Evolutionary conservation across 257 asterid genomes (phyloP).

Genomic region (Jasminum sambac): DNA sequence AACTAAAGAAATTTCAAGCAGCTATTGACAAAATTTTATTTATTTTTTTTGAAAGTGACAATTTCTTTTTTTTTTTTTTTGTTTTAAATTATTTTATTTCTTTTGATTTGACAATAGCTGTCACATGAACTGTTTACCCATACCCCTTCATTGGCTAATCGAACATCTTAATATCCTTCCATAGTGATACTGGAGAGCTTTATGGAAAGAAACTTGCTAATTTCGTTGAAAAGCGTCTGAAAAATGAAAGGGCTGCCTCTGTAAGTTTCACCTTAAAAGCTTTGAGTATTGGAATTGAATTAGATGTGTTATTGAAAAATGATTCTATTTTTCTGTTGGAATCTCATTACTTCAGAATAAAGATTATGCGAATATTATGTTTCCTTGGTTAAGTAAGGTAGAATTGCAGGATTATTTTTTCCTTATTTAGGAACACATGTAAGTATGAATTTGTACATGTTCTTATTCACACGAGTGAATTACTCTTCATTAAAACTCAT

Average conservation of each 20-base stretch:
- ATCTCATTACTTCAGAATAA: no score
- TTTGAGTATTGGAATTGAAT: not conserved
- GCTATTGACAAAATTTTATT: not conserved
- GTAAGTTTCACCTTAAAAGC: slow-evolving; percentile 51
- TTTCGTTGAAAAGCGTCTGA: slow-evolving; percentile 92
- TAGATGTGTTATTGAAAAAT: not conserved
- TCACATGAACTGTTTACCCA: slow-evolving; percentile 15
- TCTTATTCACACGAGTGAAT: no score
- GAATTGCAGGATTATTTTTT: no score
- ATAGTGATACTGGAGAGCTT: slow-evolving; percentile 92
- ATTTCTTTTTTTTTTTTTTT: no score
- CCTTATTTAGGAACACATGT: no score
- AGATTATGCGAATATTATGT: no score
- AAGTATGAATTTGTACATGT: no score
- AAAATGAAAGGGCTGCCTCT: slow-evolving; percentile 94
- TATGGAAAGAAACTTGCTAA: slow-evolving; percentile 87
- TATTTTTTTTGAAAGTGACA: no score
- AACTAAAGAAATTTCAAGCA: slow-evolving; percentile 7
- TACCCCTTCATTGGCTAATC: slow-evolving; percentile 4
- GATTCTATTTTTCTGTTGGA: not conserved
- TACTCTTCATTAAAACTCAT: no score
- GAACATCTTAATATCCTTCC: slow-evolving; percentile 22
- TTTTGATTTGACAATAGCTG: slow-evolving; percentile 10
- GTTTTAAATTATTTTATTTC: slow-evolving; percentile 7
- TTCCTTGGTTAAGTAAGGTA: no score